Evolutionary conservation across 192 early-diverging fungal species (phyloP).

Genomic region (Coemansia sp.): DNA sequence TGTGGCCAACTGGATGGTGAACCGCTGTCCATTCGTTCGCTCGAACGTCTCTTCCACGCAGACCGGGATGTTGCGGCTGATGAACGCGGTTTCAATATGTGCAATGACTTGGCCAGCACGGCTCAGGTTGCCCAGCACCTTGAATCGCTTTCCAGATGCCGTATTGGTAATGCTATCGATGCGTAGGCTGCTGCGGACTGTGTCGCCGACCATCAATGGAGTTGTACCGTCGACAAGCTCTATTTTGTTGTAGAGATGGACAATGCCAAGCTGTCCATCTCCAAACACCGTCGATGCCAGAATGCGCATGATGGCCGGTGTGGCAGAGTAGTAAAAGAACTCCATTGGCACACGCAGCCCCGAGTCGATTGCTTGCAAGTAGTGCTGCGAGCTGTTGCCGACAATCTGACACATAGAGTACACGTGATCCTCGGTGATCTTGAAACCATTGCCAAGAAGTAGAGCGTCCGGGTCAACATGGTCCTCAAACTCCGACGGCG

Average conservation of each 20-base stretch:
- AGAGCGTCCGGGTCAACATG: neutral
- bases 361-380: slow-evolving; percentile 50
- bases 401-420: slow-evolving; percentile 76
- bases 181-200: slow-evolving; percentile 66
- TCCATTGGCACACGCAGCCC: slow-evolving; percentile 78
- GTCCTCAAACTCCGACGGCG: slow-evolving; percentile 8
- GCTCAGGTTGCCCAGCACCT: slow-evolving; percentile 67
- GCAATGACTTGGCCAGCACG: slow-evolving; percentile 63
- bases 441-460: neutral
- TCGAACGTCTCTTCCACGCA: slow-evolving; percentile 78
- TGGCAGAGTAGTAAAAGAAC: slow-evolving; percentile 80
- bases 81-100: slow-evolving; percentile 74
- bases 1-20: slow-evolving; percentile 63
- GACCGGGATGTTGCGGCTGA: slow-evolving; percentile 78
- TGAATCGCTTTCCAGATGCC: slow-evolving; percentile 79
- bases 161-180: slow-evolving; percentile 79
- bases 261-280: slow-evolving; percentile 76
- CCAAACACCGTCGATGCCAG: slow-evolving; percentile 85
- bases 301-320: slow-evolving; percentile 76
- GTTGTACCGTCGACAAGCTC: slow-evolving; percentile 63
- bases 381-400: slow-evolving; percentile 64
- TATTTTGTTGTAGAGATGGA: slow-evolving; percentile 86
- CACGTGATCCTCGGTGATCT: slow-evolving; percentile 75
- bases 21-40: slow-evolving; percentile 65
- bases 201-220: slow-evolving; percentile 69